Evolutionary conservation across 177 flowering plant genomes (phyloP).

Genomic region (Telopea speciosissima): DNA sequence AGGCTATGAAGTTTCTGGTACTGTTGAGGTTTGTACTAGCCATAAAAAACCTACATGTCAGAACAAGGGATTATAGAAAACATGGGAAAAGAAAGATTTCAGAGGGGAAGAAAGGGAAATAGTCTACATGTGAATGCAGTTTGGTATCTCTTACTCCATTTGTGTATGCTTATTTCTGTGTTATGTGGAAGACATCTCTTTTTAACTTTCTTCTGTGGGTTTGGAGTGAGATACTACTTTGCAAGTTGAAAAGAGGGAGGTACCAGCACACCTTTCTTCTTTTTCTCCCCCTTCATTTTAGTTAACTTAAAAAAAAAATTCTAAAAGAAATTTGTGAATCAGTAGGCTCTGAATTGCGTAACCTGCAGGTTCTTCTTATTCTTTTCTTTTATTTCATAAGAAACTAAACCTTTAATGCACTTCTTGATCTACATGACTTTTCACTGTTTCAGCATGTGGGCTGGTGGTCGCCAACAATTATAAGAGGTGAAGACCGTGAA

Average conservation of each 20-base stretch:
- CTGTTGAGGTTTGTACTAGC: conserved; percentile 76
- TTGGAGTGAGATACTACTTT: background rate
- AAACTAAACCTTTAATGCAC: background rate
- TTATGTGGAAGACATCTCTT: background rate
- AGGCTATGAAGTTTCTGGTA: conserved; percentile 98
- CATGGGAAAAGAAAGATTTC: no score
- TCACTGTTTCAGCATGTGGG: conserved; percentile 70
- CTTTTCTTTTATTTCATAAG: background rate
- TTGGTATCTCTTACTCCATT: background rate
- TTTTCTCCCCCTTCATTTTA: no score
- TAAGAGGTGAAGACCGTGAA: conserved; percentile 95
- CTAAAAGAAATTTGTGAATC: background rate
- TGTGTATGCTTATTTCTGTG: no score
- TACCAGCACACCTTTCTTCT: no score
- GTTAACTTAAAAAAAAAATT: no score
- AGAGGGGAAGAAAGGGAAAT: background rate
- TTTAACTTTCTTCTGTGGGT: background rate
- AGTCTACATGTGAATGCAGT: background rate
- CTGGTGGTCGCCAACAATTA: conserved; percentile 96
- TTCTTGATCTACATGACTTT: background rate
- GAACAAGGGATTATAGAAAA: background rate
- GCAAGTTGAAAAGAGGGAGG: no score
- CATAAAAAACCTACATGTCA: background rate
- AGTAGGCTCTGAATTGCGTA: background rate
- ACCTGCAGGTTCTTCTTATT: background rate